Base-by-base conservation (phyloP, 2,329 filamentous ascomycete genomes). In the Clarireedia sp. region DNA sequence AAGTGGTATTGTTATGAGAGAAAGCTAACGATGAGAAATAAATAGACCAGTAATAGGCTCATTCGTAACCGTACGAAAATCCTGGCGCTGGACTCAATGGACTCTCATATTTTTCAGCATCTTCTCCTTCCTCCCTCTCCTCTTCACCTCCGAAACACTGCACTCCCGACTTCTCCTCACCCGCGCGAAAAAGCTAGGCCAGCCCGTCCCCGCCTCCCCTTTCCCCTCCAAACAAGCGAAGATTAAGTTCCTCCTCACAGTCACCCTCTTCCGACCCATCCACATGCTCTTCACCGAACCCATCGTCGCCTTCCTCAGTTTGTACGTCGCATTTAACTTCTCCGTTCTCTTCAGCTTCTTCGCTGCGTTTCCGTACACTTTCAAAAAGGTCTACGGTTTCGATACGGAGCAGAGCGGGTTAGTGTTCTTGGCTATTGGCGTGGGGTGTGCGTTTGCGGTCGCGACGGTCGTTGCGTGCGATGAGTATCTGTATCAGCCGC, bases 31-130 rank as follows among this genome's bases (percentile, higher is more conserved):
- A 66, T 54, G 21, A 16, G 16, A 24, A 45, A 7, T 1, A 7
- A 12, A 23, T 5, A 62, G 64, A 36, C 64, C 62, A 1, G 61
- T 64, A 0, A 62, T 64, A 24, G 60, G 77, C 9, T 72, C 77
- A 0, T 79, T 78, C 55, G 69, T 77, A 5, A 70, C 72, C 1
- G 66, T 69, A 21, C 69, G 72, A 5, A 74, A 74, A 52, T 70
- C 69, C 29, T 81, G 78, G 78, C 72, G 76, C 5, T 81, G 78
- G 78, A 80, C 77, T 0, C 73, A 79, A 53, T 80, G 73, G 69
- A 75, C 74, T 0, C 60, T 78, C 37, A 66, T 78, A 52, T 77
- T 80, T 63, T 74, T 80, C 52, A 74, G 72, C 29, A 67, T 72
- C 3, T 69, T 74, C 8, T 74, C 74, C 48, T 68, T 73, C 0